Base-by-base conservation (phyloP, 1,284 basidiomycete genomes). In the Ustilago trichophora region DNA sequence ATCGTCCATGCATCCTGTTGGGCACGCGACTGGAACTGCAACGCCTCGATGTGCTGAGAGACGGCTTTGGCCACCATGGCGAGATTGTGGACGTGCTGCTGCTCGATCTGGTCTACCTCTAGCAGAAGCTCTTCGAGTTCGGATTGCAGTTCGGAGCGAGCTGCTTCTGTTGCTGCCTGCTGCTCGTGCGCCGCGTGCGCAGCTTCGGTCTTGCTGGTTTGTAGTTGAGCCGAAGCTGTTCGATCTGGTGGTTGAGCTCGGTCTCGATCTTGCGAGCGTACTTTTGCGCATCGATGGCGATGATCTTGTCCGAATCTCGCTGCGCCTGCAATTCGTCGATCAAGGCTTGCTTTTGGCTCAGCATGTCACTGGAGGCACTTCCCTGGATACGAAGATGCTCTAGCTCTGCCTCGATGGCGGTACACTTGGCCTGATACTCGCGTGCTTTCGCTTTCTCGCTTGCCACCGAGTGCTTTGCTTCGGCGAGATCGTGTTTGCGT, bases 271-370 rank as follows among this genome's bases (percentile, higher is more conserved):
- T 57, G 16, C 55, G 49, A 1, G 58, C 56, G 33, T 68, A 68
- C 42, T 53, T 57, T 27, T 68, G 65, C 8, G 58, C 54, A 27
- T 68, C 65, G 18, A 63, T 62, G 11, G 55, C 53, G 19, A 58
- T 55, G 24, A 59, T 51, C 60, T 56, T 64, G 31, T 58, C 48
- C 19, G 60, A 56, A 3, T 70, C 48, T 7, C 55, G 37, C 24
- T 70, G 45, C 8, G 49, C 40, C 32, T 66, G 49, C 31, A 66
- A 26, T 19, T 66, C 36, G n/a, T 54, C 46, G 21, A 60, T 65
- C 40, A 53, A 19, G 26, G 26, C 33, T 21, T 62, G 44, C 29
- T 57, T 60, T 27, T 65, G 41, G 3, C 22, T 32, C 5, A 62
- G 5, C 12, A 48, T 21, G 24, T 53, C 65, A 18, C 41, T 31